These are phyloP conservation scores for Anastatica hierochuntica DNA, from an alignment of 345 rosid genomes.

Conservation along the genomic window DNA sequence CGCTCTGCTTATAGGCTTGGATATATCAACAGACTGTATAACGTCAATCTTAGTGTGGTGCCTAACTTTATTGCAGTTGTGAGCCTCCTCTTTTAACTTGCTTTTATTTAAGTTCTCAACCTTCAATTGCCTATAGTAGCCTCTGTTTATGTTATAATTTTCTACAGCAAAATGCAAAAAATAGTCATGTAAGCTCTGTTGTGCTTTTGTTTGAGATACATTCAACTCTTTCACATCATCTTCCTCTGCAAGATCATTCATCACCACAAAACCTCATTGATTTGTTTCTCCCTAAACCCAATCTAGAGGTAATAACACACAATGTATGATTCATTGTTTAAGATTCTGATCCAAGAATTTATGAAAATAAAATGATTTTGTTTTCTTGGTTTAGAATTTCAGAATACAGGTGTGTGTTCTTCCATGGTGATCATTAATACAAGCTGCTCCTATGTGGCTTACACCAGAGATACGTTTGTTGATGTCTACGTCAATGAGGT, in stretches of 20 bases:
- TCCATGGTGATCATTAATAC: constrained; percentile 46
- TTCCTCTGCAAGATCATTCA: constrained; percentile 23
- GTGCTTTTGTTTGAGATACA: no score
- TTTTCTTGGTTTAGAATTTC: neutral
- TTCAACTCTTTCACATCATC: constrained; percentile 9
- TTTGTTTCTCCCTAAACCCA: constrained; percentile 28
- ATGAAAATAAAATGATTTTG: neutral
- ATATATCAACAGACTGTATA: no score
- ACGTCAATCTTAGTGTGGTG: no score
- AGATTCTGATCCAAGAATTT: neutral
- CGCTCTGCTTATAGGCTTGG: no score
- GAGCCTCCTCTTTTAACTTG: no score
- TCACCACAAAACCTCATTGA: constrained; percentile 21
- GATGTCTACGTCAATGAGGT: constrained; percentile 70
- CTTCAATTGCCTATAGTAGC: no score
- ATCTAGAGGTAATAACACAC: constrained; percentile 26
- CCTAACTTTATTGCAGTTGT: no score
- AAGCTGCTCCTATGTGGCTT: constrained; percentile 49
- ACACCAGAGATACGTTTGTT: constrained; percentile 63
- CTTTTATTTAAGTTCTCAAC: no score
- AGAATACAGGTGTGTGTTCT: constrained; percentile 37
- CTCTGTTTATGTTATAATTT: no score
- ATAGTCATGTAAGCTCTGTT: no score
- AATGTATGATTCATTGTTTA: neutral
- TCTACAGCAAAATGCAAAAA: no score